phyloP scores from a whole-genome alignment of 805 yeast genomes.

The Candida montana region DNA sequence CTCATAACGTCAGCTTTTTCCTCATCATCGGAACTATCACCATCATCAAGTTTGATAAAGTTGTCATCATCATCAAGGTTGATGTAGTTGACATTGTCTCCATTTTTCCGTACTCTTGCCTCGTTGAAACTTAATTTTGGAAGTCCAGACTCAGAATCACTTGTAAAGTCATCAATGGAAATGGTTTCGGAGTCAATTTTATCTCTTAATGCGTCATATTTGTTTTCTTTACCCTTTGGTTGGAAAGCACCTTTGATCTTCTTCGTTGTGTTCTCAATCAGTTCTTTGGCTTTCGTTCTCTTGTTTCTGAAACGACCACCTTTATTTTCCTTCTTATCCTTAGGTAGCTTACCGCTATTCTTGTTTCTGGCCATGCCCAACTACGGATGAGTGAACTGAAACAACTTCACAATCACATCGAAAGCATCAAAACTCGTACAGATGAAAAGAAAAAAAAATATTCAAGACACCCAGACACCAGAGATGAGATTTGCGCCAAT shows the following conservation, averaged over 20 bases:
- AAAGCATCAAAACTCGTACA: too few species aligned
- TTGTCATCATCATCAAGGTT: constrained; percentile 3
- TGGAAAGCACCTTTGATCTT: not conserved
- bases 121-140: not conserved
- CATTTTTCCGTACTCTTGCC: not conserved
- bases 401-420: not conserved
- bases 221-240: not conserved
- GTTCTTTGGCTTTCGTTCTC: not conserved
- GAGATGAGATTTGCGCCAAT: too few species aligned
- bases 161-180: not conserved
- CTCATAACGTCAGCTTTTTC: constrained; percentile 7
- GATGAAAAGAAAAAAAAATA: too few species aligned
- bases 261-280: not conserved
- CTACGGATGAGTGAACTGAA: too few species aligned
- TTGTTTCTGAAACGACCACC: not conserved
- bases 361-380: not conserved
- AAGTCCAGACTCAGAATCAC: not conserved
- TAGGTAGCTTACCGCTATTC: not conserved
- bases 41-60: constrained; percentile 2
- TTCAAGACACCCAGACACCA: not conserved
- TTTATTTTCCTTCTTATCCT: not conserved
- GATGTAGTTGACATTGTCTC: not conserved
- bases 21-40: constrained; percentile 5
- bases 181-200: not conserved
- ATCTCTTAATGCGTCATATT: not conserved